These are phyloP conservation scores for Blumeria graminis DNA, from an alignment of 2,329 filamentous ascomycete species.

Conservation along the genomic window DNA sequence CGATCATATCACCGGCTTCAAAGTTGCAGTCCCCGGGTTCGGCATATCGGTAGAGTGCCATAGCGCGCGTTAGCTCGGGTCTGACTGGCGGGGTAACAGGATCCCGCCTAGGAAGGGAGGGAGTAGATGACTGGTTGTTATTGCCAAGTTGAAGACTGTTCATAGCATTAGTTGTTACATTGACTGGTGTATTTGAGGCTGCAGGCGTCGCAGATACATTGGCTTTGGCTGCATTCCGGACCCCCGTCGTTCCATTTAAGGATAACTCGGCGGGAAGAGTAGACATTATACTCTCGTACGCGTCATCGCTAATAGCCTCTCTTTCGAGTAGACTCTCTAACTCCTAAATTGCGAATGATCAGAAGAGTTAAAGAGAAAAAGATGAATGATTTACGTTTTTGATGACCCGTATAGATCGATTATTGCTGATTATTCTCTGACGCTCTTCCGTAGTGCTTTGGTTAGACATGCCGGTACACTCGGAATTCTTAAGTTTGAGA, in stretches of 20 bases:
- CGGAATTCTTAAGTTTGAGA: conserved; percentile 8
- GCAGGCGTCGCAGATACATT: conserved; percentile 11
- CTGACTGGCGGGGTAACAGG: conserved; percentile 15
- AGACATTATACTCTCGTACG: conserved; percentile 49
- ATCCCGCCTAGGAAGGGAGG: conserved; percentile 14
- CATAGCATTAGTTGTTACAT: conserved; percentile 7
- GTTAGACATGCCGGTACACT: conserved; percentile 11
- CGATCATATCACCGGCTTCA: conserved; percentile 55
- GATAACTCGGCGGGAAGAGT: conserved; percentile 51
- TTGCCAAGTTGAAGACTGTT: conserved; percentile 8
- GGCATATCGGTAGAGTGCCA: conserved; percentile 63
- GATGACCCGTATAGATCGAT: conserved; percentile 15
- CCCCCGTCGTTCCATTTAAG: conserved; percentile 16
- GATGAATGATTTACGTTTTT: conserved; percentile 13
- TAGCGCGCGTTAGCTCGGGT: conserved; percentile 44
- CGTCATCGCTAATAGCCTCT: conserved; percentile 48
- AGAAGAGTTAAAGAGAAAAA: neutral
- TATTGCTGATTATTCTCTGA: conserved; percentile 15
- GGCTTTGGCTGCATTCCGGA: neutral
- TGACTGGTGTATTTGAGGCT: conserved; percentile 4
- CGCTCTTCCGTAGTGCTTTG: conserved; percentile 13
- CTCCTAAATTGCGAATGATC: conserved; percentile 31
- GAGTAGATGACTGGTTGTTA: conserved; percentile 14
- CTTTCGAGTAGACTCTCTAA: conserved; percentile 73
- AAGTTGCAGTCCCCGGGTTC: conserved; percentile 67